Conservation (phyloP, 2,329 filamentous ascomycete species). For the Celoporthe dispersa region DNA sequence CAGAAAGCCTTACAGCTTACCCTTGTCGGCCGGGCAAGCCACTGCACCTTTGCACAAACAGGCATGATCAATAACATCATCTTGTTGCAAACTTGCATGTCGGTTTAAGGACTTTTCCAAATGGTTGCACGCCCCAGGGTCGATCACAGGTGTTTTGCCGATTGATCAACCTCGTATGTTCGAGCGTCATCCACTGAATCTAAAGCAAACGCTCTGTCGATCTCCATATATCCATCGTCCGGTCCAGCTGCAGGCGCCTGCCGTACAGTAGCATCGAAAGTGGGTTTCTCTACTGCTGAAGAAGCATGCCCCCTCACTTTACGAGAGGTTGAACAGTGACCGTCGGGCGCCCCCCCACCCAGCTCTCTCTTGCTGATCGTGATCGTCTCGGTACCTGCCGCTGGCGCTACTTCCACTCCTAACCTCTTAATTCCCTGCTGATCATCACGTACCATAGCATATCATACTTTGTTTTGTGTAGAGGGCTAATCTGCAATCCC, state of each 20-base stretch:
- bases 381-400: neutral
- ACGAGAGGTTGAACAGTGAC: no score
- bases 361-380: neutral
- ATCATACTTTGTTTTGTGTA: neutral
- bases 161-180: neutral
- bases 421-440: neutral
- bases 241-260: neutral
- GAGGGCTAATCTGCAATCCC: neutral
- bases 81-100: neutral
- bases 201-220: neutral
- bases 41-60: neutral
- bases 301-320: neutral
- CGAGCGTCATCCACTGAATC: neutral
- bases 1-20: neutral
- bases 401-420: neutral
- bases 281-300: neutral
- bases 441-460: no score
- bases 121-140: no score
- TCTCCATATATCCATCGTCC: neutral
- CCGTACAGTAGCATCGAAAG: neutral
- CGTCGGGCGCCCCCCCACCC: no score
- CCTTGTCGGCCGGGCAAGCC: neutral
- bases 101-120: neutral
- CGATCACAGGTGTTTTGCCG: neutral
- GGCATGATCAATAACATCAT: neutral